Conservation (phyloP, 345 rosid species). For the Populus deltoides region DNA sequence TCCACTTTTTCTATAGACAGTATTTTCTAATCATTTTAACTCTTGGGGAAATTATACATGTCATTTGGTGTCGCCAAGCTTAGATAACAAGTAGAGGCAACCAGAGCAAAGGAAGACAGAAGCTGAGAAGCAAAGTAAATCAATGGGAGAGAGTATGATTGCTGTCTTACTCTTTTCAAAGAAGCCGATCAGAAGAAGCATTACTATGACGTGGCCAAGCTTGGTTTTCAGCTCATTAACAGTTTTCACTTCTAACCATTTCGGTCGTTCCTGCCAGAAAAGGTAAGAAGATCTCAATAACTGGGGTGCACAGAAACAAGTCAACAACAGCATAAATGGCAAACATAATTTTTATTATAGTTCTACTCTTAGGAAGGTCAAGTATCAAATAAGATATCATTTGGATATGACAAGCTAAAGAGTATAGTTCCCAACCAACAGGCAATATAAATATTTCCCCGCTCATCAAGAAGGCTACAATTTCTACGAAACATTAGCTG, state of each 20-base stretch:
- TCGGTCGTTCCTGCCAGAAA: constrained; percentile 63
- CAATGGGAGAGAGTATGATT: constrained; percentile 54
- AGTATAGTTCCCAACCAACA: no score
- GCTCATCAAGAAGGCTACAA: not conserved
- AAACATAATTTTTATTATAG: no score
- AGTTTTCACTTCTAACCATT: constrained; percentile 76
- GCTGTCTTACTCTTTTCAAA: constrained; percentile 82
- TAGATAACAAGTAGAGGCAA: constrained; percentile 76
- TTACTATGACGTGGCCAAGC: constrained; percentile 91
- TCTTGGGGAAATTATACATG: no score
- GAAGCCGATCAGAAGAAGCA: constrained; percentile 86
- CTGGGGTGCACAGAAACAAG: no score
- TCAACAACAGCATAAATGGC: no score
- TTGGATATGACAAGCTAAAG: no score
- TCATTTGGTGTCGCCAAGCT: constrained; percentile 52
- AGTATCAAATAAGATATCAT: no score
- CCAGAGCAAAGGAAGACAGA: constrained; percentile 75
- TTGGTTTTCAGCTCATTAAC: constrained; percentile 82
- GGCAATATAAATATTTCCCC: no score
- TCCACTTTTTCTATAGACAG: no score
- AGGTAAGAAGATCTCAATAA: not conserved
- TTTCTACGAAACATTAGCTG: not conserved
- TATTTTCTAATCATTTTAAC: no score
- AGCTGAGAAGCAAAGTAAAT: constrained; percentile 79
- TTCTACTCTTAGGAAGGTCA: no score